Evolutionary conservation across 257 asterid genomes (phyloP), one percentile per base, ranked within the genome.

Genomic region (Ophiorrhiza pumila): DNA sequence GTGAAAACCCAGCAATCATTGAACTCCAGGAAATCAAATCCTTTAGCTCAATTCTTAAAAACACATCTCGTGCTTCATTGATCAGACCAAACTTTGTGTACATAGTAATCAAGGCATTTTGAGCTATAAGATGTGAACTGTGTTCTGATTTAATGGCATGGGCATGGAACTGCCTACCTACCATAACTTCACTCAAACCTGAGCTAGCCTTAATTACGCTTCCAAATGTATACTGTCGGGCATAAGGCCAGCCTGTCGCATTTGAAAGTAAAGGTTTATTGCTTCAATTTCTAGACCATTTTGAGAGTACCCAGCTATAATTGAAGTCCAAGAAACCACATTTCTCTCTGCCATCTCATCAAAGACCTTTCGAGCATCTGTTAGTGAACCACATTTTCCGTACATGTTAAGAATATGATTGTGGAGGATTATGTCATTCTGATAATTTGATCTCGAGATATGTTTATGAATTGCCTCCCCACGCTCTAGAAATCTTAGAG

Each of bases 21-120:
- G 97, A 87, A 73, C 97, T 91, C 97, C 97, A 91, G 0, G 96
- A 91, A 52, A 89, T 82, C 81, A 91, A 79, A 85, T 91, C 89
- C 80, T 83, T 91, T 25, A 73, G 56, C 47, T 82, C 25, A 72
- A 89, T 85, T 55, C 37, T 46, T 56, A 75, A 78, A 81, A 91
- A 89, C 71, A 89, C 82, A 43, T 55, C 37, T 59, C 65, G 66
- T 15, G 94, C 91, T 75, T 80, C 81, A 29, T 77, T 43, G 50
- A 86, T 77, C 72, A 3, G 82, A 65, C 86, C 79, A 34, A 84
- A 86, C 77, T 78, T 89, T 41, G 81, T 79, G 74, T 91, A 89
- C 97, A 89, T 87, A 17, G 93, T 78, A 79, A 91, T 82, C 69
- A 91, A 78, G 60, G 93, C 96, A 75, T 91, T 91, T 79, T 89